These are phyloP conservation scores for Hymenoscyphus scutula DNA, from an alignment of 2,329 filamentous ascomycete species.

Conservation along the genomic window DNA sequence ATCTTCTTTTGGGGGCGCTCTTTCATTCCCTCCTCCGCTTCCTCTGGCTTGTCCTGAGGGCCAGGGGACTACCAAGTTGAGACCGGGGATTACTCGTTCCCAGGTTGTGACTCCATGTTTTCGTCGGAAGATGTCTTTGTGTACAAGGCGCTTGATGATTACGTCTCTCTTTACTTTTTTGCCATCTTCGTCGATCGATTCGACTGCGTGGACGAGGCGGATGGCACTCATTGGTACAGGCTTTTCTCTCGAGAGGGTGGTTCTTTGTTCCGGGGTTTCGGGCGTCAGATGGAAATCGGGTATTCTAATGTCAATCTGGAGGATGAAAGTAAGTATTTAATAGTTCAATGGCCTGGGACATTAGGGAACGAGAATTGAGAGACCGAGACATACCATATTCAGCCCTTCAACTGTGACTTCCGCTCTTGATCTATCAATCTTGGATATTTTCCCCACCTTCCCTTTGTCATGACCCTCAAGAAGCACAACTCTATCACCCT, in stretches of 20 bases:
- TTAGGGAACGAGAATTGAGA: neutral
- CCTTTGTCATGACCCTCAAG: slow-evolving; percentile 76
- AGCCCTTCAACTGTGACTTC: slow-evolving; percentile 60
- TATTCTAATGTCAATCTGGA: slow-evolving; percentile 42
- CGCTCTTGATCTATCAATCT: slow-evolving; percentile 53
- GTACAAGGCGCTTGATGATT: slow-evolving; percentile 69
- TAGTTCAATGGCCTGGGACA: neutral
- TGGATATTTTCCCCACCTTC: slow-evolving; percentile 71
- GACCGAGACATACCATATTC: slow-evolving; percentile 55
- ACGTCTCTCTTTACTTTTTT: slow-evolving; percentile 69
- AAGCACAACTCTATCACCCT: slow-evolving; percentile 79
- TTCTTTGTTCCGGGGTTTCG: slow-evolving; percentile 39
- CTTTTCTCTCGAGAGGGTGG: slow-evolving; percentile 48
- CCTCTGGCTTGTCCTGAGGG: slow-evolving; percentile 41
- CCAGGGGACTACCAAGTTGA: slow-evolving; percentile 75
- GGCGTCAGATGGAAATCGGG: slow-evolving; percentile 41
- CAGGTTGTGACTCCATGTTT: slow-evolving; percentile 49
- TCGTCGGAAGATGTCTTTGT: slow-evolving; percentile 49
- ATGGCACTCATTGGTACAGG: slow-evolving; percentile 68
- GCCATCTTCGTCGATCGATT: neutral
- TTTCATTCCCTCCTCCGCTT: slow-evolving; percentile 30
- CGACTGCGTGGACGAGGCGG: slow-evolving; percentile 75
- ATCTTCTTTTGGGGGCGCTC: slow-evolving; percentile 45
- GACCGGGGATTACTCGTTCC: slow-evolving; percentile 64
- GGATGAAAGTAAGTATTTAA: neutral